phyloP scores from a whole-genome alignment of 257 asterid genomes.

The Perilla frutescens region DNA sequence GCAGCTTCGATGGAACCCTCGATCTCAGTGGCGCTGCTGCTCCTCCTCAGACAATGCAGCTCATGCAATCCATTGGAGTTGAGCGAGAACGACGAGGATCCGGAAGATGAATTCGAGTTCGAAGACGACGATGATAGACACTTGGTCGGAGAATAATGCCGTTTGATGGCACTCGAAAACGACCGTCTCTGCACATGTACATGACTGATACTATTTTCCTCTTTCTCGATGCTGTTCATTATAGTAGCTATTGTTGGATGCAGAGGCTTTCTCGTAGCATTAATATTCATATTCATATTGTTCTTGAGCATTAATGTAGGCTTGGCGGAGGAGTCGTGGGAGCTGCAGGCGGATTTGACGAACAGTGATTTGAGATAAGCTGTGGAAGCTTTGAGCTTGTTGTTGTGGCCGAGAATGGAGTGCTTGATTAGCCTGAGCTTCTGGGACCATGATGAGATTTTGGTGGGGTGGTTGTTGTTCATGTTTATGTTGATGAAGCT shows the following conservation, averaged over 20 bases:
- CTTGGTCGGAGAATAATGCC: conserved; percentile 61
- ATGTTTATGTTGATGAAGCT: conserved; percentile 35
- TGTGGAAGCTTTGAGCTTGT: conserved; percentile 49
- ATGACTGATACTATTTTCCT: background rate
- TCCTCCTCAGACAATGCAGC: conserved; percentile 54
- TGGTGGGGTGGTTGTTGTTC: conserved; percentile 31
- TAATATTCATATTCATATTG: no score
- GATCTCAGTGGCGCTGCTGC: conserved; percentile 68
- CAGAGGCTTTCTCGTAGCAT: background rate
- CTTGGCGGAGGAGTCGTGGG: conserved; percentile 11
- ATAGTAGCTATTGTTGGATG: conserved; percentile 54
- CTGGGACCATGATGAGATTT: conserved; percentile 54
- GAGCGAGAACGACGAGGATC: conserved; percentile 57
- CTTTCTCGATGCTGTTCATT: conserved; percentile 46
- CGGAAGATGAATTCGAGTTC: conserved; percentile 53
- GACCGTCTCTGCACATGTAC: conserved; percentile 63
- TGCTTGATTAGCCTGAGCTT: conserved; percentile 42
- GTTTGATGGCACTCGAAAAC: conserved; percentile 74
- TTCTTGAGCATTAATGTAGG: background rate
- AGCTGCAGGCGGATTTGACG: conserved; percentile 30
- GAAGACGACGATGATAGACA: conserved; percentile 62
- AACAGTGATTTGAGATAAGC: conserved; percentile 42
- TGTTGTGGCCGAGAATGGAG: conserved; percentile 30
- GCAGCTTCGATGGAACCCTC: conserved; percentile 85
- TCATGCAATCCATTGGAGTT: conserved; percentile 58